Evolutionary conservation across 176 grass and related monocot species (phyloP).

Genomic region (Thalia dealbata): DNA sequence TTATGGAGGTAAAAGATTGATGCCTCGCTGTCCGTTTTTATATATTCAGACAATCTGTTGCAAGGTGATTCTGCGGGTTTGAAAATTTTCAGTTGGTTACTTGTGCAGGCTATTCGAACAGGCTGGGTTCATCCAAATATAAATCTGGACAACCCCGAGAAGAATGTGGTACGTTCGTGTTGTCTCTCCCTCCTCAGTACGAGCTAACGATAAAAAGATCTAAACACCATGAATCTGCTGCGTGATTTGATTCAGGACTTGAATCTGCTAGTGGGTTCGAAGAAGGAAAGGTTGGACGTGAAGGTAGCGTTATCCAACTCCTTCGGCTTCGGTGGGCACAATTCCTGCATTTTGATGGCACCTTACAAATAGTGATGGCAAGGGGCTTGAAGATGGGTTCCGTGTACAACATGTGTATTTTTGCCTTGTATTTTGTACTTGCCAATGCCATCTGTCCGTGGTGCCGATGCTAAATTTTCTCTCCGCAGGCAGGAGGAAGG

Average conservation of each 20-base stretch:
- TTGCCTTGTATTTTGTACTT: no score
- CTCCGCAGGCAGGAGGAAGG: no score
- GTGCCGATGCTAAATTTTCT: no score
- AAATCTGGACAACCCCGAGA: slow-evolving; percentile 88
- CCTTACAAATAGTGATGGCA: slow-evolving; percentile 37
- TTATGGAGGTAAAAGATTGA: not conserved
- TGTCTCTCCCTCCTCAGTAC: no score
- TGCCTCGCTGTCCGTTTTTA: slow-evolving; percentile 12
- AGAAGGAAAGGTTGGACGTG: slow-evolving; percentile 82
- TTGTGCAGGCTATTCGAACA: slow-evolving; percentile 89
- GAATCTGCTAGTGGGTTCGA: slow-evolving; percentile 48
- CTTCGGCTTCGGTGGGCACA: slow-evolving; percentile 96
- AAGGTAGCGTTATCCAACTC: slow-evolving; percentile 91
- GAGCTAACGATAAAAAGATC: no score
- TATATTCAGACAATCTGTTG: not conserved
- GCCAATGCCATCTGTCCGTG: no score
- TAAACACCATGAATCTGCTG: no score
- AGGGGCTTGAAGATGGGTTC: not conserved
- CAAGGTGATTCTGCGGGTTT: no score
- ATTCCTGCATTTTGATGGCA: slow-evolving; percentile 91
- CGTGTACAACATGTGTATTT: no score
- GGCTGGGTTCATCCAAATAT: slow-evolving; percentile 98
- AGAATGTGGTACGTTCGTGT: slow-evolving; percentile 61
- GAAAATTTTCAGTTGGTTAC: no score
- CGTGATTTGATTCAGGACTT: slow-evolving; percentile 47